Evolutionary conservation across 1,284 basidiomycete genomes (phyloP).

Genomic region (Apiotrichum brassicae): DNA sequence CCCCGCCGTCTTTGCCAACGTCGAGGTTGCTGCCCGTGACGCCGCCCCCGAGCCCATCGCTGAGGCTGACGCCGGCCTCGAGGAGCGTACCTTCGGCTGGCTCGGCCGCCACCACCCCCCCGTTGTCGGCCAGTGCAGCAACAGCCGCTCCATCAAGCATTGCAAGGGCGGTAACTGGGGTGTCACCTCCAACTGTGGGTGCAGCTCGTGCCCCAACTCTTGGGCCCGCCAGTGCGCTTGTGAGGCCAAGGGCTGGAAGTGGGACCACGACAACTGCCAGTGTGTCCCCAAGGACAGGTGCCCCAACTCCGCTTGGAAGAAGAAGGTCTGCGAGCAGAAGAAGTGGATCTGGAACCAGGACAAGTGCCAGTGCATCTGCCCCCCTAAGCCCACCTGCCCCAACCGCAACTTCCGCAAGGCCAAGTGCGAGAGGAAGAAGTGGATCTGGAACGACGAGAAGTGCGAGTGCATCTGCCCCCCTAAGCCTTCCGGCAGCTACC

Average conservation of each 20-base stretch:
- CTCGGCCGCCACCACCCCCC: background rate
- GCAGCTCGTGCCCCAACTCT: no score
- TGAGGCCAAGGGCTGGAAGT: no score
- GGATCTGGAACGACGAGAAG: conserved; percentile 9
- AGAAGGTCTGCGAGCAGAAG: background rate
- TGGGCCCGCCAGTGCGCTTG: no score
- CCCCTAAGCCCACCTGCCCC: no score
- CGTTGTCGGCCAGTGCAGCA: conserved; percentile 11
- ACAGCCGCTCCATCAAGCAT: conserved; percentile 4
- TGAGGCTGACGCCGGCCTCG: background rate
- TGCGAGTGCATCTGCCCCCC: conserved; percentile 12
- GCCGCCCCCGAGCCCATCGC: background rate
- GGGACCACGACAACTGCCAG: no score
- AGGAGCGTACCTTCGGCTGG: conserved; percentile 1
- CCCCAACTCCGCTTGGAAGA: background rate
- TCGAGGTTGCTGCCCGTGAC: background rate
- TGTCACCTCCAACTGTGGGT: conserved; percentile 3
- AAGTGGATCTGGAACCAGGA: no score
- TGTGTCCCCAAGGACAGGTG: no score
- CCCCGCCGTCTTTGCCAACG: conserved; percentile 1
- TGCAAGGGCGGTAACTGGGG: conserved; percentile 6
- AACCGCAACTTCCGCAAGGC: conserved; percentile 1
- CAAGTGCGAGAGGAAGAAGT: conserved; percentile 6
- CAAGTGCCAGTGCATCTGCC: no score
- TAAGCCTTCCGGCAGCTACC: conserved; percentile 6